Base-by-base conservation (phyloP, 805 yeast genomes). In the Suhomyces pyralidae region DNA sequence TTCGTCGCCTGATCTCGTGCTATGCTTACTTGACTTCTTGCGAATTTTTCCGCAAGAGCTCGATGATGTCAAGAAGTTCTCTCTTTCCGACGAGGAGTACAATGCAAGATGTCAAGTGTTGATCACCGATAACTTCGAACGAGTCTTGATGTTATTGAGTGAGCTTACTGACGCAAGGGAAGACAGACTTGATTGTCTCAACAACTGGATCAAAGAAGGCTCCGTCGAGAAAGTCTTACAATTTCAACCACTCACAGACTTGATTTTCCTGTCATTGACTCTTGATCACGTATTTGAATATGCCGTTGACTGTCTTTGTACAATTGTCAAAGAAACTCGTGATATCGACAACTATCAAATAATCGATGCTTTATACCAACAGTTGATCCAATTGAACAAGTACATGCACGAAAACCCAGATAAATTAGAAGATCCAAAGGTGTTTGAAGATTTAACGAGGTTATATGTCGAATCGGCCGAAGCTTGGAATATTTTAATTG, bases 401-500 rank as follows among this genome's bases (percentile, higher is more conserved):
- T 73, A 77, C 44, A 62, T 86, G 54, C 58, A 51, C 26, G 44
- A 65, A 7, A 52, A 59, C 38, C 67, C 68, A 9, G 69, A 74
- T 17, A 79, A 78, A 50, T 68, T 71, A 49, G 84, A 81, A 52
- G 93, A 86, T 59, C 77, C 81, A 1, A 94, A 87, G 34, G 77
- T 79, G 38, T 80, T 88, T 62, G 85, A 85, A 52, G 83, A 88
- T 12, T 72, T 88, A 50, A 82, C 96, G 0, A 79, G 94, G 61
- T 67, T 94, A 43, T 89, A 88, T 66, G 88, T 91, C 6, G 96
- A 91, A 60, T 96, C 97, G 1, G 97, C 96, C 52, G 97, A 91
- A 70, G 81, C 96, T 1, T 94, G 99, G 99, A 94, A 90, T 68
- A 88, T 88, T 32, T 75, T 88, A 32, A 83, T 94, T 48, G 90